Conservation (phyloP, 2,329 filamentous ascomycete genomes). For the Periconia digitata region DNA sequence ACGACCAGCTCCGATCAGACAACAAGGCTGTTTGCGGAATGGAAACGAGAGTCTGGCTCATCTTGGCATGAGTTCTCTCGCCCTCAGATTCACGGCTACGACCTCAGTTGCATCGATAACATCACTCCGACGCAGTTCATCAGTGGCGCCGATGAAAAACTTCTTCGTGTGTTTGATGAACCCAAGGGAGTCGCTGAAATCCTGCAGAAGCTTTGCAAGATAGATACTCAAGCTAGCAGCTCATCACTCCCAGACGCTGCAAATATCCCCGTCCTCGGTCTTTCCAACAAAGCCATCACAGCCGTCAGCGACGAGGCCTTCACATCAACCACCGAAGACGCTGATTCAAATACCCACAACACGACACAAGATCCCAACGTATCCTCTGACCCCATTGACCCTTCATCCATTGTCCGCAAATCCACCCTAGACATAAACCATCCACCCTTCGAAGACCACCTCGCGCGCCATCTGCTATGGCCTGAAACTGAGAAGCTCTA, state of each 20-base stretch:
- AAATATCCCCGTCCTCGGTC: conserved; percentile 89
- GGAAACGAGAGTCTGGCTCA: conserved; percentile 56
- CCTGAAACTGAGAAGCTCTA: conserved; percentile 96
- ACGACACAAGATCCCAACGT: not conserved
- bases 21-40: conserved; percentile 80
- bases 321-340: conserved; percentile 49
- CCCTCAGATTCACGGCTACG: conserved; percentile 97
- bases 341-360: conserved; percentile 32
- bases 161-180: conserved; percentile 93
- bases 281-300: conserved; percentile 89
- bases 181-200: conserved; percentile 80
- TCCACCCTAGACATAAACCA: conserved; percentile 67
- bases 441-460: conserved; percentile 85
- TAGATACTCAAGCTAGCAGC: conserved; percentile 36
- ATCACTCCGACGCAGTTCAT: conserved; percentile 77
- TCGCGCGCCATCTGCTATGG: conserved; percentile 90
- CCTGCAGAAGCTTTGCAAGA: conserved; percentile 67
- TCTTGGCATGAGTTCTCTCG: conserved; percentile 94
- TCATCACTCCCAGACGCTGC: conserved; percentile 74
- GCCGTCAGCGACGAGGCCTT: conserved; percentile 48
- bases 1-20: conserved; percentile 93
- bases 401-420: conserved; percentile 58
- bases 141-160: conserved; percentile 94
- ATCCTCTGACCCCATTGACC: conserved; percentile 53
- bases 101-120: conserved; percentile 89